Conservation (phyloP, 768 basidiomycete genomes). For the Auricularia heimuer region DNA sequence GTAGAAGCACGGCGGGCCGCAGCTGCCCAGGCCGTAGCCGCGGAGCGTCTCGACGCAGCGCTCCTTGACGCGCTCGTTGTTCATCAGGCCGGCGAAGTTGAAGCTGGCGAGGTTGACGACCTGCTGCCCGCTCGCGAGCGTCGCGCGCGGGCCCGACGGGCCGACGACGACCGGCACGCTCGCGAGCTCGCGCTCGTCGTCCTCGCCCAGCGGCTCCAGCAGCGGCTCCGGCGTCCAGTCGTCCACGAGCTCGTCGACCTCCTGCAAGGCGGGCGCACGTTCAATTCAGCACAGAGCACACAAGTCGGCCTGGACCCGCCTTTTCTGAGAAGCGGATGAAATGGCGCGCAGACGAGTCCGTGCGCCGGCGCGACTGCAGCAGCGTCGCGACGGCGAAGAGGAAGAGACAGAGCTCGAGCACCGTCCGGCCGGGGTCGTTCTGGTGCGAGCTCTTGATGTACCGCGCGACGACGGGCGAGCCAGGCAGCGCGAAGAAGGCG, state of each 20-base stretch:
- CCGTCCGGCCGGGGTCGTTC: slow-evolving; percentile 87
- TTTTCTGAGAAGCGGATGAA: slow-evolving; percentile 89
- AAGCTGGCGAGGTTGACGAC: slow-evolving; percentile 79
- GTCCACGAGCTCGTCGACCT: slow-evolving; percentile 92
- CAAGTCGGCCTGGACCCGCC: slow-evolving; percentile 32
- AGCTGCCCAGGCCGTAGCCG: slow-evolving; percentile 88
- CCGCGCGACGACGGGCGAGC: slow-evolving; percentile 74
- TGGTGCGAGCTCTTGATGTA: slow-evolving; percentile 93
- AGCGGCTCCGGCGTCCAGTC: slow-evolving; percentile 91
- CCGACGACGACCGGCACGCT: slow-evolving; percentile 72
- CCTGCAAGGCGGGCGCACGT: slow-evolving; percentile 35
- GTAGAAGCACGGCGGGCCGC: slow-evolving; percentile 96
- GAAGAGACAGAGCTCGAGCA: slow-evolving; percentile 82
- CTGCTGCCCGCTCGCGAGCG: slow-evolving; percentile 62
- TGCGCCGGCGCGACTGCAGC: slow-evolving; percentile 80
- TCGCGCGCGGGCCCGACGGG: slow-evolving; percentile 66
- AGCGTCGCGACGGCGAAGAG: slow-evolving; percentile 84
- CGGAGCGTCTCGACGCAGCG: slow-evolving; percentile 73
- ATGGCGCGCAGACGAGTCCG: slow-evolving; percentile 74
- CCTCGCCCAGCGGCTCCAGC: slow-evolving; percentile 45
- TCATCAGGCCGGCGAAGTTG: slow-evolving; percentile 86
- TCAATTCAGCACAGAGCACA: not conserved
- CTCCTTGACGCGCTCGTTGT: slow-evolving; percentile 80
- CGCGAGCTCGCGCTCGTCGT: slow-evolving; percentile 59
- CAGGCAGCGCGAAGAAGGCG: slow-evolving; percentile 66